Evolutionary conservation across 2,329 filamentous ascomycete species (phyloP), one percentile per base, ranked within the genome.

Genomic region (Beauveria sp.): DNA sequence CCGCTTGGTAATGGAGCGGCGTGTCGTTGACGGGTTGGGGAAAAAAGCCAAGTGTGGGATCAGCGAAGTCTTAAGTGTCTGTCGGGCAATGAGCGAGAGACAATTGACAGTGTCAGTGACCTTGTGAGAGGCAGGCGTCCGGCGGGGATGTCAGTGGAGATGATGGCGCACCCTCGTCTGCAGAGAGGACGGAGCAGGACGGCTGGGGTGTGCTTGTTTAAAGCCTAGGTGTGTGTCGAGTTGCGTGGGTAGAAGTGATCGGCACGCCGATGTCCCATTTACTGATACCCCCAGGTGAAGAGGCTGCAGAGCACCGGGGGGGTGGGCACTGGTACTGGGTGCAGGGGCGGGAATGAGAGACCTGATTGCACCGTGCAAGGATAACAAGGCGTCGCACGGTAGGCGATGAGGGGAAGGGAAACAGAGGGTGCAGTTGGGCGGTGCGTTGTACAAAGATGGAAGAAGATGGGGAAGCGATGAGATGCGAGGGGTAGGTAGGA

Each of bases 31-130:
- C 54, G 53, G 53, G 61, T 58, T 54, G 55, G 56, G 56, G 53
- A 51, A 57, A 56, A 54, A 63, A 60, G 56, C 62, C 62, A 63
- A 63, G 56, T 63, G 73, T 78, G 80, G 81, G 81, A 83, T 83
- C 81, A 82, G 80, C 81, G 78, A 79, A 77, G 78, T 82, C 74
- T 83, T 83, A 83, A 81, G 80, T 83, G 79, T 78, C 76, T 69
- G 68, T 68, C 66, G 52, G 61, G 62, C 45, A 55, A 61, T 46
- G 56, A 71, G 69, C 69, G 67, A 71, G 66, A 68, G 70, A 69
- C 70, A 71, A 60, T 52, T 46, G 57, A 60, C 57, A 24, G 57
- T 60, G 57, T 60, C 57, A 52, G 57, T 60, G 57, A 60, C 40
- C 49, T 51, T 59, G 56, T 43, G 40, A 53, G 49, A 60, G 75